Evolutionary conservation across 148 eudicot species (phyloP).

Genomic region (Rheum nobile): DNA sequence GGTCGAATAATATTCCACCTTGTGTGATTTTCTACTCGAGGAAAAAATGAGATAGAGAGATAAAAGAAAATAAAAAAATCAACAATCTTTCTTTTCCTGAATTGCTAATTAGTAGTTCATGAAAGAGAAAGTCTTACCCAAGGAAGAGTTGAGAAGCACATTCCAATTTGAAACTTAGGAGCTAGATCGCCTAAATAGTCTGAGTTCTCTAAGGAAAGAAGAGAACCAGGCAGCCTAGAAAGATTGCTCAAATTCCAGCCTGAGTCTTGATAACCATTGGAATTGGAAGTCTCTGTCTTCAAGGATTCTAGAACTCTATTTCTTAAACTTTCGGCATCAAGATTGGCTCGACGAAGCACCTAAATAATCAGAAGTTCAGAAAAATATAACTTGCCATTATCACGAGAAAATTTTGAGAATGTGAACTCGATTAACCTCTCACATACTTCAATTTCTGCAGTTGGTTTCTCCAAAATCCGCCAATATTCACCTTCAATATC

Average conservation of each 20-base stretch:
- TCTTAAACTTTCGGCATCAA: slow-evolving; percentile 19
- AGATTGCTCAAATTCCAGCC: slow-evolving; percentile 60
- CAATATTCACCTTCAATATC: slow-evolving; percentile 74
- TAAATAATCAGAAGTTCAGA: slow-evolving; percentile 15
- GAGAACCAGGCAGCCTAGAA: slow-evolving; percentile 56
- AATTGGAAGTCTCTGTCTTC: slow-evolving; percentile 15
- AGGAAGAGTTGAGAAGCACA: slow-evolving; percentile 77
- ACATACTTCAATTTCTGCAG: slow-evolving; percentile 65
- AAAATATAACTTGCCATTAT: slow-evolving; percentile 3
- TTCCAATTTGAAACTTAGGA: slow-evolving; percentile 62
- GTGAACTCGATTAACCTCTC: slow-evolving; percentile 1
- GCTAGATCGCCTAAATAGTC: slow-evolving; percentile 22
- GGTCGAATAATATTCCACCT: neutral
- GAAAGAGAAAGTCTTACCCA: slow-evolving; percentile 68
- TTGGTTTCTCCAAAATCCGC: slow-evolving; percentile 60
- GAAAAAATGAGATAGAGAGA: neutral
- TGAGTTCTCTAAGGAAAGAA: slow-evolving; percentile 49
- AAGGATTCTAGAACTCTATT: slow-evolving; percentile 23
- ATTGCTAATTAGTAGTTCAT: neutral
- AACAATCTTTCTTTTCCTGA: neutral
- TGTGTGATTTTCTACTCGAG: neutral
- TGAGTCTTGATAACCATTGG: slow-evolving; percentile 25
- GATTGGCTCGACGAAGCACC: slow-evolving; percentile 51
- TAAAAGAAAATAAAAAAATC: neutral
- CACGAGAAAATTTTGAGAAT: neutral